phyloP scores from a whole-genome alignment of 345 rosid genomes.

The Euphorbia pulcherrima region DNA sequence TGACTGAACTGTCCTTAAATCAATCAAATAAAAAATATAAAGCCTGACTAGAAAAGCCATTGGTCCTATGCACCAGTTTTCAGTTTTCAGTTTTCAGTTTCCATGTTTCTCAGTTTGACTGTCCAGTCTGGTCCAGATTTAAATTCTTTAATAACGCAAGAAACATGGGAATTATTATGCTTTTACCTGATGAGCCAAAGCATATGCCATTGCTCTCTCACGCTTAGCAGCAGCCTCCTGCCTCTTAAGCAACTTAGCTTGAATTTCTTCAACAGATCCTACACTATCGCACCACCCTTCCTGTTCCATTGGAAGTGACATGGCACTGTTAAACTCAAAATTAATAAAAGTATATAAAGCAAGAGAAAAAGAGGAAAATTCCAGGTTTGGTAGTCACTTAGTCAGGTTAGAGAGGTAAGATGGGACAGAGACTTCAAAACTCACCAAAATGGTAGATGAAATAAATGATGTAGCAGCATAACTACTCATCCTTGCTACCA shows the following conservation, averaged over 20 bases:
- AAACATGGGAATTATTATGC: constrained; percentile 7
- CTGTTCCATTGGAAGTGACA: constrained; percentile 35
- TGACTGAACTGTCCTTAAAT: background rate
- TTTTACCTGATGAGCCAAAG: constrained; percentile 91
- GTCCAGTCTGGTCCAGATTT: background rate
- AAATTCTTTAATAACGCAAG: background rate
- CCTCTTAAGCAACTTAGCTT: constrained; percentile 81
- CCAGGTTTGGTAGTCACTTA: background rate
- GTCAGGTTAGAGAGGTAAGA: background rate
- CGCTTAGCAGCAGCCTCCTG: constrained; percentile 99
- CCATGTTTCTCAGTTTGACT: background rate
- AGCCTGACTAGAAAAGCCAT: background rate
- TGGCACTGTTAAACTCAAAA: constrained; percentile 13
- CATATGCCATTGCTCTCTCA: constrained; percentile 99
- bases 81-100: too few relatives aligned
- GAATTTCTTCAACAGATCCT: constrained; percentile 95
- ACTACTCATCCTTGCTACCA: background rate
- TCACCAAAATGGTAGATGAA: background rate
- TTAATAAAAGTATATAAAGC: constrained; percentile 11
- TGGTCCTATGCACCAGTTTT: background rate
- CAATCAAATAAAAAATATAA: background rate
- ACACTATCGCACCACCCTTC: constrained; percentile 96
- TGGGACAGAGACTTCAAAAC: too few relatives aligned
- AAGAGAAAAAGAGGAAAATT: background rate
- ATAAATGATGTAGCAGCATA: background rate